Evolutionary conservation across 1,284 basidiomycete genomes (phyloP).

Genomic region (Cutaneotrichosporon spelunceum): DNA sequence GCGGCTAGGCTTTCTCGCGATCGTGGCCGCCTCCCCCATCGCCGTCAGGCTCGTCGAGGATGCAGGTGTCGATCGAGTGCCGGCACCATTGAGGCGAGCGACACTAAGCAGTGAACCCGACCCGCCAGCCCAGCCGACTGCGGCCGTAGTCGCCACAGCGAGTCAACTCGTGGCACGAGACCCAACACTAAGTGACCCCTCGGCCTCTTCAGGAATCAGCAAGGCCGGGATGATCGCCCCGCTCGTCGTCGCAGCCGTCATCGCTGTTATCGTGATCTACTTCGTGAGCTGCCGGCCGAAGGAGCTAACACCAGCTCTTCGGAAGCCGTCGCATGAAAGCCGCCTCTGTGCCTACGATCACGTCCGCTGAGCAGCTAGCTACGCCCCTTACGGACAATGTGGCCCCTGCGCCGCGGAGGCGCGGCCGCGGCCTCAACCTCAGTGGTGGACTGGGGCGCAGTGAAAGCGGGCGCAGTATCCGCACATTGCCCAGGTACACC

Average conservation of each 20-base stretch:
- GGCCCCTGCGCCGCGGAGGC: background rate
- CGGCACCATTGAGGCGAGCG: too few species aligned
- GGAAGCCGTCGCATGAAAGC: background rate
- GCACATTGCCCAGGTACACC: slow-evolving; percentile 41
- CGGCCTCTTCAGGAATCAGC: background rate
- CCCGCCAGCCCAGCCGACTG: too few species aligned
- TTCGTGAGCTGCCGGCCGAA: background rate
- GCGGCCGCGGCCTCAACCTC: background rate
- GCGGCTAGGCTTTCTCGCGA: background rate
- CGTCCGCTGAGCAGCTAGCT: background rate
- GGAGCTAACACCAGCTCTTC: background rate
- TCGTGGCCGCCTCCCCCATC: background rate
- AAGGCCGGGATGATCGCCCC: background rate
- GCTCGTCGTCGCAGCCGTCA: background rate
- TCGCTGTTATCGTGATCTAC: background rate
- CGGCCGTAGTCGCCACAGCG: background rate
- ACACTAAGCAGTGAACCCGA: too few species aligned
- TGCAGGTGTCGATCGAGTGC: too few species aligned
- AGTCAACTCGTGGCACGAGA: too few species aligned
- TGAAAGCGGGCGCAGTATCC: slow-evolving; percentile 39
- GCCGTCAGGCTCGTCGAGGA: too few species aligned
- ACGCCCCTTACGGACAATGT: background rate
- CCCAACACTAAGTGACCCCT: background rate
- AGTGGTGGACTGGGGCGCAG: slow-evolving; percentile 20
- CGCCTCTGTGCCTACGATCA: background rate